Percentiles rank a stretch among this genome's conserved stretches.
phyloP scores from a whole-genome alignment of 1,284 basidiomycete genomes.

The Ceratobasidium sp. region DNA sequence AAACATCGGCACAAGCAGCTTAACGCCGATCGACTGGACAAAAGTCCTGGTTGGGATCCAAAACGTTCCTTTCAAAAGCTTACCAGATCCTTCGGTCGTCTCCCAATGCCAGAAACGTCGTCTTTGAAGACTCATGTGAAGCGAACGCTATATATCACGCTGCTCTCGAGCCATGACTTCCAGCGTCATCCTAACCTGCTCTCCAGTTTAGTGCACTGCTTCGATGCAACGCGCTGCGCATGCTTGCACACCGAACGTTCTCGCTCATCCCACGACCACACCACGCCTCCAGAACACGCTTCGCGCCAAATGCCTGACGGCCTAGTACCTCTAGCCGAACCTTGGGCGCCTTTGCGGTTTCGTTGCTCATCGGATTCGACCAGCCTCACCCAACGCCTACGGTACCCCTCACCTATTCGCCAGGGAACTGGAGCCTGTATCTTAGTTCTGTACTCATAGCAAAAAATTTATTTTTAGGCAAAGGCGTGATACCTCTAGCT shows the following conservation, averaged over 20 bases:
- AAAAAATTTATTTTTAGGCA: no score
- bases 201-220: not conserved
- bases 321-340: not conserved
- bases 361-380: no score
- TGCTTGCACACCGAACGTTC: not conserved
- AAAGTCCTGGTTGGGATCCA: not conserved
- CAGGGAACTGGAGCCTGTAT: no score
- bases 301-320: not conserved
- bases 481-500: no score
- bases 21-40: not conserved
- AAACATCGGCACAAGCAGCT: not conserved
- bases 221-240: not conserved
- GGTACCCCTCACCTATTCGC: no score
- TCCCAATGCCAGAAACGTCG: no score
- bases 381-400: no score
- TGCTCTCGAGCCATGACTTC: not conserved
- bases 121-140: not conserved
- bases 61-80: not conserved
- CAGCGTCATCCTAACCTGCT: slow-evolving; percentile 1
- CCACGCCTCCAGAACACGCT: not conserved
- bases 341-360: not conserved
- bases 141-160: not conserved
- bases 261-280: not conserved
- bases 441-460: no score
- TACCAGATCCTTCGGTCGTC: not conserved